Evolutionary conservation across 805 yeast genomes (phyloP).

Genomic region (Clavispora asparagi): DNA sequence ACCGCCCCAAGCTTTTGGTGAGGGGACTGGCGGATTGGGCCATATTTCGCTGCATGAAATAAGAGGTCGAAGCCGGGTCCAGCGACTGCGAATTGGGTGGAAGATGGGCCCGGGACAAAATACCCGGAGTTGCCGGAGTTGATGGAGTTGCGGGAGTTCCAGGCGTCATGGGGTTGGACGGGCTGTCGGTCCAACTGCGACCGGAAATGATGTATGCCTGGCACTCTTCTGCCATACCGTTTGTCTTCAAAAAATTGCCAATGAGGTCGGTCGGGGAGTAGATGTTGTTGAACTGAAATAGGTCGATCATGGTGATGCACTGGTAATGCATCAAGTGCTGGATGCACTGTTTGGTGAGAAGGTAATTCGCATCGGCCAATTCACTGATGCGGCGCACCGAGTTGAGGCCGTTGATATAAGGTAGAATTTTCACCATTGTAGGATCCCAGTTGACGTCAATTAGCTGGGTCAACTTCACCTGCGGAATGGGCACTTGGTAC

Average conservation of each 20-base stretch:
- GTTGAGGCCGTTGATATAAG: slow-evolving; percentile 84
- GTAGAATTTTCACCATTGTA: slow-evolving; percentile 83
- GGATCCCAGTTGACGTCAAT: slow-evolving; percentile 97
- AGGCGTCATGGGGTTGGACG: slow-evolving; percentile 4
- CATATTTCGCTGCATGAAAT: neutral
- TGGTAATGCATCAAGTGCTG: slow-evolving; percentile 88
- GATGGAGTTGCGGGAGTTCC: neutral
- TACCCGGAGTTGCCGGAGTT: neutral
- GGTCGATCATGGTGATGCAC: slow-evolving; percentile 76
- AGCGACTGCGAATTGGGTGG: neutral
- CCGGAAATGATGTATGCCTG: slow-evolving; percentile 68
- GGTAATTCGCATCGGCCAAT: slow-evolving; percentile 74
- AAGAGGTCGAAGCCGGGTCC: neutral
- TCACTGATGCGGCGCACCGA: slow-evolving; percentile 72
- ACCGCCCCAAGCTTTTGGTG: neutral
- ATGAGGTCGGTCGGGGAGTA: slow-evolving; percentile 86
- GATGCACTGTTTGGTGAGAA: slow-evolving; percentile 77
- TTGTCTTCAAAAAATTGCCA: slow-evolving; percentile 55
- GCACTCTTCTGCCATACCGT: slow-evolving; percentile 73
- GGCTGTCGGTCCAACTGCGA: neutral
- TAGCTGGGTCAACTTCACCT: slow-evolving; percentile 65
- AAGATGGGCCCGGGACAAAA: neutral
- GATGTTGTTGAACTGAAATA: slow-evolving; percentile 82
- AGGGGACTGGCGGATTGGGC: slow-evolving; percentile 10
- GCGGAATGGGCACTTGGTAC: slow-evolving; percentile 88